Conservation (phyloP, 768 basidiomycete species). For the Naganishia kalamii region DNA sequence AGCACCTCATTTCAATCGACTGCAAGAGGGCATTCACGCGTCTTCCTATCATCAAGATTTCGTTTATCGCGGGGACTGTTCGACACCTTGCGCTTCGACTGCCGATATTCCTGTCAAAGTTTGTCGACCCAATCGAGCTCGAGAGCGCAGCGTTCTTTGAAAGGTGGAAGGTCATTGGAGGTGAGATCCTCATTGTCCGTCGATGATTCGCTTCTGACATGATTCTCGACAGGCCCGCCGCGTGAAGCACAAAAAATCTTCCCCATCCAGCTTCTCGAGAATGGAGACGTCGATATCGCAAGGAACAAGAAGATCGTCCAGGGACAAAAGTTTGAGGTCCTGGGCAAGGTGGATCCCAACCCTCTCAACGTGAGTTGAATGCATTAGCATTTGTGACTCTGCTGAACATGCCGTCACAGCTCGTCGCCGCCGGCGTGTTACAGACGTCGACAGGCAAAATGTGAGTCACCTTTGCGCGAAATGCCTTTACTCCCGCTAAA, state of each 20-base stretch:
- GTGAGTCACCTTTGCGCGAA: constrained; percentile 23
- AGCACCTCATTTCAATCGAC: constrained; percentile 88
- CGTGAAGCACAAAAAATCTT: constrained; percentile 85
- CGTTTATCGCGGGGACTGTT: constrained; percentile 86
- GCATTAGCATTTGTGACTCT: no score
- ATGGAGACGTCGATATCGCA: constrained; percentile 66
- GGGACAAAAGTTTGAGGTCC: constrained; percentile 68
- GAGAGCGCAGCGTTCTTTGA: constrained; percentile 85
- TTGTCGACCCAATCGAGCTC: constrained; percentile 86
- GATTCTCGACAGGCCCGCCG: constrained; percentile 56
- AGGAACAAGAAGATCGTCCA: constrained; percentile 69
- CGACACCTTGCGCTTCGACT: constrained; percentile 76
- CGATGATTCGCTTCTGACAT: neutral
- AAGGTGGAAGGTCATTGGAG: constrained; percentile 95
- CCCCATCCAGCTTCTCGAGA: constrained; percentile 61
- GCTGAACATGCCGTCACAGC: constrained; percentile 22
- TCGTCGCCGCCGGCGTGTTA: constrained; percentile 91
- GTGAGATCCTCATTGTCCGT: constrained; percentile 21
- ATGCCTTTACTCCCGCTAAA: neutral
- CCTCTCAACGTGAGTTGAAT: constrained; percentile 64
- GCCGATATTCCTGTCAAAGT: constrained; percentile 82
- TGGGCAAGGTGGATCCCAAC: constrained; percentile 86
- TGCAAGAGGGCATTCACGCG: constrained; percentile 78
- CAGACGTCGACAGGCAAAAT: constrained; percentile 91
- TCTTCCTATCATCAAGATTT: constrained; percentile 69